phyloP scores from a whole-genome alignment of 78 protist species.

The Dictyostelium intermedium region DNA sequence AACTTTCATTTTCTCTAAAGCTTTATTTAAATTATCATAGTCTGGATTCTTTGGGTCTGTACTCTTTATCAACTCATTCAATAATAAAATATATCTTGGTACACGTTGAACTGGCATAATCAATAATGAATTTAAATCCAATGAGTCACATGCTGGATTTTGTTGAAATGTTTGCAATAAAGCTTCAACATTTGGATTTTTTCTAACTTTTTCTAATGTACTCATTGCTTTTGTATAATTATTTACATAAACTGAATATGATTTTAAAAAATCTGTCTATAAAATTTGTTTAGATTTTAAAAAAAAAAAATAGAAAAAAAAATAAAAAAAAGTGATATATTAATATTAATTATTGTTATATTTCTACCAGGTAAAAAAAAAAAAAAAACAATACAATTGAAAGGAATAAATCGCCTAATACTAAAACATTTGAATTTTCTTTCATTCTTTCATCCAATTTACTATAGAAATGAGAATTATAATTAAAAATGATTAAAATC shows the following conservation, averaged over 20 bases:
- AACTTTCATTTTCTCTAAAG: constrained; percentile 46
- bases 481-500: constrained; percentile 63
- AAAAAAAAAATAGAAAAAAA: background rate
- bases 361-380: background rate
- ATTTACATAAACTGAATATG: constrained; percentile 52
- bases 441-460: constrained; percentile 52
- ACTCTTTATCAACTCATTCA: constrained; percentile 19
- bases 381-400: constrained; percentile 25
- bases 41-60: constrained; percentile 32
- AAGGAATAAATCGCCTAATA: constrained; percentile 46
- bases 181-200: constrained; percentile 25
- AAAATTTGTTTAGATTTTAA: too few relatives aligned
- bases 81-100: constrained; percentile 56
- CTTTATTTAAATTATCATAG: background rate
- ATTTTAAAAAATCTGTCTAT: constrained; percentile 60
- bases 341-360: background rate
- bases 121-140: constrained; percentile 34
- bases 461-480: constrained; percentile 49
- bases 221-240: constrained; percentile 51
- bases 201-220: constrained; percentile 49
- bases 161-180: constrained; percentile 7
- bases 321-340: background rate
- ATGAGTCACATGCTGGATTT: constrained; percentile 51
- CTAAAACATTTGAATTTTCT: background rate
- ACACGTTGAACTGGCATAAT: constrained; percentile 74